Evolutionary conservation across 345 rosid species (phyloP).

Genomic region (Gossypium sturtianum): DNA sequence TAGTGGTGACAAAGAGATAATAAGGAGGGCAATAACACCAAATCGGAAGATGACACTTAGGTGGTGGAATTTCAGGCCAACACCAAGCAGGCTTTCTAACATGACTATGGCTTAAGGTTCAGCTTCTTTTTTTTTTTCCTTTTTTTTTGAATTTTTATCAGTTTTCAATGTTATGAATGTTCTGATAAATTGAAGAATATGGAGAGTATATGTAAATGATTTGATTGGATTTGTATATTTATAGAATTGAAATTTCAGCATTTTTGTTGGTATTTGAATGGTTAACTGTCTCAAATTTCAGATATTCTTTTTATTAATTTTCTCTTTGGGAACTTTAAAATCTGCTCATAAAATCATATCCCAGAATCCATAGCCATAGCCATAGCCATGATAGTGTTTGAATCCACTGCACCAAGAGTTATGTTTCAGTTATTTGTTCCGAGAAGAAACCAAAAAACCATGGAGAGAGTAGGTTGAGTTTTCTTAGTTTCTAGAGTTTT

Average conservation of each 20-base stretch:
- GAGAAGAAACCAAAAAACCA: no score
- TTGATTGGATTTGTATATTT: not conserved
- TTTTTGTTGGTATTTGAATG: not conserved
- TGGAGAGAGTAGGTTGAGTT: no score
- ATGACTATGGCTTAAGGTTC: constrained; percentile 33
- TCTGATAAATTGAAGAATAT: not conserved
- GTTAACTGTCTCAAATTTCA: not conserved
- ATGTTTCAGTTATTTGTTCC: no score
- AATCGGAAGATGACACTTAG: constrained; percentile 37
- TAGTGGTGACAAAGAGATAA: constrained; percentile 31
- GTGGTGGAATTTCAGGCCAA: constrained; percentile 47
- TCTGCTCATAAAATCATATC: not conserved
- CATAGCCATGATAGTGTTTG: no score
- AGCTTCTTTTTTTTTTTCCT: not conserved
- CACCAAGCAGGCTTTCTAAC: constrained; percentile 45
- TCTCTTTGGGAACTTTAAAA: not conserved
- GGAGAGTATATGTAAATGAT: not conserved
- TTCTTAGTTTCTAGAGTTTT: no score
- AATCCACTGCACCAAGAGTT: no score
- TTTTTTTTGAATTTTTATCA: not conserved
- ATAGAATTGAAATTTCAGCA: not conserved
- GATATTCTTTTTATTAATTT: not conserved
- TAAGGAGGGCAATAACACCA: constrained; percentile 44
- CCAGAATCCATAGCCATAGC: not conserved
- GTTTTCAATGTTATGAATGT: not conserved